A percentile compares a stretch with the other conserved stretches of the same genome.
Conservation (phyloP, 2,329 filamentous ascomycete species). For the Ophiostoma pallidulum region DNA sequence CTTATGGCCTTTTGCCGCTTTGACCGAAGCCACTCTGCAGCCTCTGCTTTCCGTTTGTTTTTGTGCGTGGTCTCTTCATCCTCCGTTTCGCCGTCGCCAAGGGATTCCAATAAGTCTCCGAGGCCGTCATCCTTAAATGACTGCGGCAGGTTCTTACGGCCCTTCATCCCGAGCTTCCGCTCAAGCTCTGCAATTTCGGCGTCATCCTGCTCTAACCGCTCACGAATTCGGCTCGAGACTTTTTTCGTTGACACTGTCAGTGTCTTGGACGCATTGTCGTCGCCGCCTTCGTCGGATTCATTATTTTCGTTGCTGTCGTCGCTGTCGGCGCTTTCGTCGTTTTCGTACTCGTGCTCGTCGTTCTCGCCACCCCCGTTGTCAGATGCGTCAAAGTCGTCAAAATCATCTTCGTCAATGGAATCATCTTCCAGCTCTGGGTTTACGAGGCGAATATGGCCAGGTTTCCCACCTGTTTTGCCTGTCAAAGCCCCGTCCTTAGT, state of each 20-base stretch:
- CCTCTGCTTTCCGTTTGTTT: constrained; percentile 51
- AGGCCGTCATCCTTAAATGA: constrained; percentile 75
- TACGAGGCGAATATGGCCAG: background rate
- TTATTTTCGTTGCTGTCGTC: constrained; percentile 18
- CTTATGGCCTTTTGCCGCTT: constrained; percentile 43
- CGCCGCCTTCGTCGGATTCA: constrained; percentile 15
- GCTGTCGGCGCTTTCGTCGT: constrained; percentile 21
- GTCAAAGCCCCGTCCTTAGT: background rate
- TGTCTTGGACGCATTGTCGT: background rate
- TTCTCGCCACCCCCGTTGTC: constrained; percentile 18
- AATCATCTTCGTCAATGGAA: constrained; percentile 6
- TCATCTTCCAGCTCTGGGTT: constrained; percentile 7
- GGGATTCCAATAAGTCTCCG: constrained; percentile 54
- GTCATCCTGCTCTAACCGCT: constrained; percentile 69
- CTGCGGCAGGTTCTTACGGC: constrained; percentile 63
- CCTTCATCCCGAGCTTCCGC: constrained; percentile 74
- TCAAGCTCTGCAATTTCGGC: constrained; percentile 82
- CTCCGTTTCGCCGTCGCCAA: constrained; percentile 37
- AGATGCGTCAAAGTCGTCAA: background rate
- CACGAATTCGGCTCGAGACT: constrained; percentile 36
- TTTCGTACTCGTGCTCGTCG: constrained; percentile 17
- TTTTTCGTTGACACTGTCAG: constrained; percentile 7
- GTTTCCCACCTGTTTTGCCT: background rate
- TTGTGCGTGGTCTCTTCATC: constrained; percentile 42
- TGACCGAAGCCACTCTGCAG: constrained; percentile 50